These are phyloP conservation scores for Phytophthora pinifolia DNA, from an alignment of 352 stramenopile genomes.

Conservation along the genomic window DNA sequence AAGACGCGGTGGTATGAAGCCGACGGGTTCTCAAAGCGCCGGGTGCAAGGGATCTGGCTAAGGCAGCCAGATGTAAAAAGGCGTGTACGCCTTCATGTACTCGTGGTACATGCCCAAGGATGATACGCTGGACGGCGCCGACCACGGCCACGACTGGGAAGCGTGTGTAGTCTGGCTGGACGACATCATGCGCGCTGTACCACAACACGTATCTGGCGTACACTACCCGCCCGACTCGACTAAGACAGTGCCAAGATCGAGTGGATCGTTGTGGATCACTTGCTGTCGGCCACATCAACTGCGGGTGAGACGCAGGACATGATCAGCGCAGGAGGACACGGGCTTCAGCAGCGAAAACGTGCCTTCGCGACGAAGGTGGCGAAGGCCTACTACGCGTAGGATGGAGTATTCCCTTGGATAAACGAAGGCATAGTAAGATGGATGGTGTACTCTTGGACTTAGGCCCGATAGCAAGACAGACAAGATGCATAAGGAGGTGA, in stretches of 20 bases:
- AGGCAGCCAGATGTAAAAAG: constrained; percentile 32
- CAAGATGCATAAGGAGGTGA: no score
- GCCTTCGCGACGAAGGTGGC: constrained; percentile 26
- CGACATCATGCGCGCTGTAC: constrained; percentile 8
- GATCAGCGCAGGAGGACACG: constrained; percentile 25
- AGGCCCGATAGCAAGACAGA: no score
- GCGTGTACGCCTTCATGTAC: constrained; percentile 35
- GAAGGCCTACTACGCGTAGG: constrained; percentile 16
- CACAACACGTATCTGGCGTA: constrained; percentile 9
- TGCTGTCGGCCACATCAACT: constrained; percentile 8
- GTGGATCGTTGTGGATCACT: constrained; percentile 9
- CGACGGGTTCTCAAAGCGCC: constrained; percentile 21
- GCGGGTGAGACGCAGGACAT: constrained; percentile 20
- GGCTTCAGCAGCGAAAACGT: constrained; percentile 29
- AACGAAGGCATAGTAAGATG: no score
- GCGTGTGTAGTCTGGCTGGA: constrained; percentile 42
- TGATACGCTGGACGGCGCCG: constrained; percentile 20
- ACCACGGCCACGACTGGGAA: constrained; percentile 48
- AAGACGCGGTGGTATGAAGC: constrained; percentile 20
- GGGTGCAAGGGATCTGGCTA: constrained; percentile 24
- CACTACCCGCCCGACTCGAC: constrained; percentile 14
- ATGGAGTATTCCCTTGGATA: no score
- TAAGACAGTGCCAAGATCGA: constrained; percentile 14
- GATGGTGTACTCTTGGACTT: no score
- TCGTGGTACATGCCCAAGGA: constrained; percentile 57